Base-by-base conservation (phyloP, 2,329 filamentous ascomycete genomes). In the Sarocladiaceae sp. region DNA sequence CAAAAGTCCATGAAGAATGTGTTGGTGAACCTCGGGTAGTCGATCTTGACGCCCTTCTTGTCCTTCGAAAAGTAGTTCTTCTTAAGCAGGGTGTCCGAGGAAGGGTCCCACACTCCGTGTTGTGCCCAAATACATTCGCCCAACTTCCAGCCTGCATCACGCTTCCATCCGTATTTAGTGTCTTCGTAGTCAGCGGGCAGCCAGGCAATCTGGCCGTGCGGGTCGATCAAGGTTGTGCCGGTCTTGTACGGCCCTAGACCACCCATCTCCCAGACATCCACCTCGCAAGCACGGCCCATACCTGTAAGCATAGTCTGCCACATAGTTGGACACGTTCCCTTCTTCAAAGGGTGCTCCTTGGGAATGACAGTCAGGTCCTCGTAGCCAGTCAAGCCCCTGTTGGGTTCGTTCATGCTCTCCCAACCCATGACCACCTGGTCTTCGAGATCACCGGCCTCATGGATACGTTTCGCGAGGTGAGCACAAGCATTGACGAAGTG, bases 61-160 rank as follows among this genome's bases (percentile, higher is more conserved):
- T 88, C 83, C 60, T 86, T 88, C 8, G 83, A 78, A 63, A 99
- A 99, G 68, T 97, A 97, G 65, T 96, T 84, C 61, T 92, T 95
- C 59, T 81, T 83, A 53, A 96, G 68, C 4, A 99, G 72, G 0
- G 80, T 82, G 64, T 97, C 91, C 2, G 80, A 87, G 3, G 76
- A 72, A 5, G 88, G 85, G 63, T 99, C 90, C 94, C 94, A 99
- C 5, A 99, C 83, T 1, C 92, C 93, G 66, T 99, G 92, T 64
- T 97, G 93, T 3, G 94, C 93, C 94, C 94, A 99, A 36, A 99
- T 68, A 63, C 94, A 97, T 68, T 95, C 84, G n/a, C 94, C 94
- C 17, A 99, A 73, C 66, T 86, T 92, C 94, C 94, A 99, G 7
- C 78, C 86, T 0, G 88, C 79, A 63, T 96, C 90, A 57, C 94